These are phyloP conservation scores for Elsinoe fawcettii DNA, from an alignment of 2,329 filamentous ascomycete species.

Conservation along the genomic window DNA sequence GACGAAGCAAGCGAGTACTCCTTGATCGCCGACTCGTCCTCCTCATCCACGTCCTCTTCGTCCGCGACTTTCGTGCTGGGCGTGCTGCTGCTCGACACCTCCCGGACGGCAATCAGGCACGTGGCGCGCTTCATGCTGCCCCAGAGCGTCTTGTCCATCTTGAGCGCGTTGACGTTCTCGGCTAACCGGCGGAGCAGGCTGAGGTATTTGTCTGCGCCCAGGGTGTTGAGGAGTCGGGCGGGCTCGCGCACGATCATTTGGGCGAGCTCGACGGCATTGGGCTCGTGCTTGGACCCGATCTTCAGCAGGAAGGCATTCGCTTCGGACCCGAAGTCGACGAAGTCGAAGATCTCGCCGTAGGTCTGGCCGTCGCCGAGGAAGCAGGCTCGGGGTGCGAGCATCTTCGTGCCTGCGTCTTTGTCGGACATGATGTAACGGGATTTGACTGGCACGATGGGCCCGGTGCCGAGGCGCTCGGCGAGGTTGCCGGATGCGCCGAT, in stretches of 20 bases:
- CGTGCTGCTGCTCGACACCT: conserved; percentile 50
- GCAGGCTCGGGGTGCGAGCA: conserved; percentile 62
- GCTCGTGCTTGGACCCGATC: conserved; percentile 85
- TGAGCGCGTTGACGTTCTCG: conserved; percentile 61
- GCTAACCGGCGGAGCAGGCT: conserved; percentile 73
- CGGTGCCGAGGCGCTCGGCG: conserved; percentile 53
- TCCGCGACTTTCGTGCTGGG: conserved; percentile 48
- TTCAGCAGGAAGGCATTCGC: conserved; percentile 84
- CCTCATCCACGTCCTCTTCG: conserved; percentile 36
- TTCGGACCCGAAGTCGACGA: conserved; percentile 83
- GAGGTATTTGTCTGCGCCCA: conserved; percentile 83
- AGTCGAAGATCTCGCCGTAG: conserved; percentile 91
- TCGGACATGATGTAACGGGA: conserved; percentile 29
- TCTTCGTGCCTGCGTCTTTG: conserved; percentile 39
- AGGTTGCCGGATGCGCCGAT: conserved; percentile 51
- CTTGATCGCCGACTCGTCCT: conserved; percentile 50
- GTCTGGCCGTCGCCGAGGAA: conserved; percentile 68
- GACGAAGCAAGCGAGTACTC: conserved; percentile 72
- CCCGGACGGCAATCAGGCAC: conserved; percentile 77
- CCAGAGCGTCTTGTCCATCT: conserved; percentile 71
- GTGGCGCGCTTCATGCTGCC: conserved; percentile 64
- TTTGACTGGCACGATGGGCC: conserved; percentile 64
- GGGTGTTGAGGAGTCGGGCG: conserved; percentile 66
- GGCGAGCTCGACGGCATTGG: conserved; percentile 78
- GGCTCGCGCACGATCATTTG: conserved; percentile 77